Percentiles rank a stretch among this genome's conserved stretches.
Conservation (phyloP, 164 flowering plant genomes). For the Macadamia tetraphylla region DNA sequence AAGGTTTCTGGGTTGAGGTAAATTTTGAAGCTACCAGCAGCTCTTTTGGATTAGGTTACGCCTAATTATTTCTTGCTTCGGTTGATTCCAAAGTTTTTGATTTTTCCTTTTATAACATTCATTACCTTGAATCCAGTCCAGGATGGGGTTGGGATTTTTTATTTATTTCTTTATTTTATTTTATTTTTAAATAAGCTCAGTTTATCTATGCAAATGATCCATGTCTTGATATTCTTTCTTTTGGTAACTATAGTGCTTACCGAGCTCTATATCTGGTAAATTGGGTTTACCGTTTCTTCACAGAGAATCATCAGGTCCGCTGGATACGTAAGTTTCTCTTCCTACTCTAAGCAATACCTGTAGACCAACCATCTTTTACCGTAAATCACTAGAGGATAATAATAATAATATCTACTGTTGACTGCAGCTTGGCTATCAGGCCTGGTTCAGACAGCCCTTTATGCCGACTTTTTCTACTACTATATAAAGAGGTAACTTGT, state of each 20-base stretch:
- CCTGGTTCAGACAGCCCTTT: conserved; percentile 60
- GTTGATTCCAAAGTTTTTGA: too few relatives aligned
- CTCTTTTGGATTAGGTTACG: too few relatives aligned
- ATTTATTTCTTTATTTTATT: too few relatives aligned
- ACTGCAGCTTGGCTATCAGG: conserved; percentile 62
- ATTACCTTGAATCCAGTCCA: too few relatives aligned
- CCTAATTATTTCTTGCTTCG: too few relatives aligned
- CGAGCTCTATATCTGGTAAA: conserved; percentile 50
- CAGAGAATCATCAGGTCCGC: conserved; percentile 30
- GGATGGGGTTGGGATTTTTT: too few relatives aligned
- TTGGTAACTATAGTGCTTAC: conserved; percentile 36
- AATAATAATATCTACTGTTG: conserved; percentile 3
- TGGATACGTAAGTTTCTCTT: conserved; percentile 49
- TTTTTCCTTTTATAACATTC: too few relatives aligned
- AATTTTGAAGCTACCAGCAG: too few relatives aligned
- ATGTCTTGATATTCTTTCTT: background rate
- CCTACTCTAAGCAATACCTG: background rate
- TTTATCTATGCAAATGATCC: background rate
- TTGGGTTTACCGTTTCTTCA: conserved; percentile 53
- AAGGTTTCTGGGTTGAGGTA: too few relatives aligned
- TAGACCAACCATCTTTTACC: background rate
- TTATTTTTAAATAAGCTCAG: too few relatives aligned
- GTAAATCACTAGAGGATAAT: background rate
- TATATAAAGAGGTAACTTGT: conserved; percentile 49
- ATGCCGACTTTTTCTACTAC: conserved; percentile 71